phyloP scores from a whole-genome alignment of 306 rosid genomes.

The Fragaria iinumae region DNA sequence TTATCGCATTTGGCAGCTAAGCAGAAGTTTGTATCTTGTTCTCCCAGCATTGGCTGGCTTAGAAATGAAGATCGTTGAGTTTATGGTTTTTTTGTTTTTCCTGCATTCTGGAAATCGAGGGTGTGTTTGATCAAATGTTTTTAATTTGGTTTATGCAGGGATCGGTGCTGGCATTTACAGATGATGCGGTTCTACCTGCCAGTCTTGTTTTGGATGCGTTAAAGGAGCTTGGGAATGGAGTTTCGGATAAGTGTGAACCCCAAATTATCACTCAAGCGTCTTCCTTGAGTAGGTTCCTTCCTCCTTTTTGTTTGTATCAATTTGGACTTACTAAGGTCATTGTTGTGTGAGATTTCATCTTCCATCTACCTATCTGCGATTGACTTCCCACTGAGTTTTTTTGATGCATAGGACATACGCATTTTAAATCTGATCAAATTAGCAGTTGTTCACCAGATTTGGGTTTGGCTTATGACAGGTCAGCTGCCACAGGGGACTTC shows the following conservation, averaged over 20 bases:
- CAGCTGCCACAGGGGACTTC: slow-evolving; percentile 66
- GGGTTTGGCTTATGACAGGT: slow-evolving; percentile 39
- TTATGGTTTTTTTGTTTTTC: too few relatives aligned
- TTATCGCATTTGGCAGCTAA: too few relatives aligned
- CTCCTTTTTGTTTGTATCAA: not conserved
- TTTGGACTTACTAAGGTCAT: not conserved
- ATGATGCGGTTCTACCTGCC: slow-evolving; percentile 51
- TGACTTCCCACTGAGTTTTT: not conserved
- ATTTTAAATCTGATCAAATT: not conserved
- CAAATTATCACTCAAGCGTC: slow-evolving; percentile 55
- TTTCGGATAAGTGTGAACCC: slow-evolving; percentile 42
- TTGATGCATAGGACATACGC: not conserved
- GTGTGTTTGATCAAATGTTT: not conserved
- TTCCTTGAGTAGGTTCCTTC: slow-evolving; percentile 40
- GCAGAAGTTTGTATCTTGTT: too few relatives aligned
- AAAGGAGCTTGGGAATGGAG: slow-evolving; percentile 42
- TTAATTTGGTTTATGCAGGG: slow-evolving; percentile 36
- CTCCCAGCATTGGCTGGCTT: too few relatives aligned
- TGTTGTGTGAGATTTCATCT: not conserved
- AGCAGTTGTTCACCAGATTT: slow-evolving; percentile 1
- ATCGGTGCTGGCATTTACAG: slow-evolving; percentile 61
- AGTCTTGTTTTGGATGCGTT: slow-evolving; percentile 43
- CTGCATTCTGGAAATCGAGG: not conserved
- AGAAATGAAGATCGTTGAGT: too few relatives aligned
- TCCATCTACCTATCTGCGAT: not conserved